These are phyloP conservation scores for Aspergillus tamarii DNA, from an alignment of 2,329 filamentous ascomycete genomes.

Conservation along the genomic window DNA sequence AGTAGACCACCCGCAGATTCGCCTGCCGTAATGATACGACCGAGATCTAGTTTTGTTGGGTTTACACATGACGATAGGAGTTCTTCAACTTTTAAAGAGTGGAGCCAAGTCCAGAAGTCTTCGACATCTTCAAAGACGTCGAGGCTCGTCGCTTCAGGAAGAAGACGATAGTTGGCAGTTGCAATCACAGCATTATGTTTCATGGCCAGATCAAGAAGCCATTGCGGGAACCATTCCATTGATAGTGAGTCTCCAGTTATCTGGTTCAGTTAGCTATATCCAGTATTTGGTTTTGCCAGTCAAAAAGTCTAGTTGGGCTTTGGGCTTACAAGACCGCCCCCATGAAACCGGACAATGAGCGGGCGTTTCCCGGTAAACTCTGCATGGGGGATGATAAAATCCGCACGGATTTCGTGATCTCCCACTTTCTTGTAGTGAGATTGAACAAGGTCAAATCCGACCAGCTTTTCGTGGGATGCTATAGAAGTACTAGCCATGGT, in stretches of 20 bases:
- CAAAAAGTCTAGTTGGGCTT: neutral
- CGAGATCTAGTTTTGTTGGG: conserved; percentile 25
- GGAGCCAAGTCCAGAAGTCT: conserved; percentile 55
- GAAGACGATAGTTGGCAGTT: conserved; percentile 54
- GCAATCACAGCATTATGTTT: conserved; percentile 49
- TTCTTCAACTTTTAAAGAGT: conserved; percentile 11
- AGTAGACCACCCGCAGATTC: conserved; percentile 38
- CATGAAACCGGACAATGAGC: conserved; percentile 49
- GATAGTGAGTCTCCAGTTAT: conserved; percentile 36
- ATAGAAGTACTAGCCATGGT: neutral
- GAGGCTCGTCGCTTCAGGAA: conserved; percentile 52
- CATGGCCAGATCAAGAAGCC: conserved; percentile 45
- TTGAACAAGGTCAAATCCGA: conserved; percentile 44
- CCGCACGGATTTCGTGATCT: conserved; percentile 38
- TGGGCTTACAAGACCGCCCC: conserved; percentile 45
- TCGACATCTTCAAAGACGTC: conserved; percentile 53
- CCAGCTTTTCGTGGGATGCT: conserved; percentile 22
- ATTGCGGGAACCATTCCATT: conserved; percentile 33
- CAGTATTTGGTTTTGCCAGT: neutral
- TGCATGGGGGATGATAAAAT: conserved; percentile 45
- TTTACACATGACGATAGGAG: conserved; percentile 17
- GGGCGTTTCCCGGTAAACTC: conserved; percentile 40
- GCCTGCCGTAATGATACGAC: conserved; percentile 30
- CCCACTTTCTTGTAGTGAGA: conserved; percentile 47
- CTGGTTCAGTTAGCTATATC: conserved; percentile 18